These are phyloP conservation scores for Phytomonas sp. DNA, from an alignment of 208 protist genomes.

Conservation along the genomic window DNA sequence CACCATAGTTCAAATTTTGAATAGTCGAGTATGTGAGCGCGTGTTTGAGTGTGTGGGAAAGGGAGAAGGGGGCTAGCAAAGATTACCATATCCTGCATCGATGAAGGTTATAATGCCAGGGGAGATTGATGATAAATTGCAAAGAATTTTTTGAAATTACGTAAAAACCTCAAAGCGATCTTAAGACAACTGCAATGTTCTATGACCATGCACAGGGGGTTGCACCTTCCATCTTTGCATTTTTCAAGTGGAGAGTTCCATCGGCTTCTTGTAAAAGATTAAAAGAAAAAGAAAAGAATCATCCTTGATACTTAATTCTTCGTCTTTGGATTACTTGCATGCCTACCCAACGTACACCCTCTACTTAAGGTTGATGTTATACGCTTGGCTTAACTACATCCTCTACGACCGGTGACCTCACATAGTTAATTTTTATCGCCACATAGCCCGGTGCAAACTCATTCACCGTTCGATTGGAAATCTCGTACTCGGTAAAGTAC, in stretches of 20 bases:
- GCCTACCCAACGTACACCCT: neutral
- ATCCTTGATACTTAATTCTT: neutral
- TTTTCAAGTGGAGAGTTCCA: too few relatives aligned
- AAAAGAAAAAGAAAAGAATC: neutral
- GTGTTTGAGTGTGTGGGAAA: too few relatives aligned
- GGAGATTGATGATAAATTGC: neutral
- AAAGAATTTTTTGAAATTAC: neutral
- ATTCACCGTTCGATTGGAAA: constrained; percentile 64
- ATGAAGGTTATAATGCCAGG: neutral
- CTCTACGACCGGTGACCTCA: constrained; percentile 21
- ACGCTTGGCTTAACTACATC: constrained; percentile 3
- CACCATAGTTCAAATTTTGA: neutral
- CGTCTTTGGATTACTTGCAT: constrained; percentile 6
- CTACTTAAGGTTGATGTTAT: neutral
- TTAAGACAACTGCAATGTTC: too few relatives aligned
- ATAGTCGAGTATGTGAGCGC: neutral
- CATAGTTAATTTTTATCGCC: constrained; percentile 83
- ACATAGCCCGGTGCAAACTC: constrained; percentile 77
- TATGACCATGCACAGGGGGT: neutral
- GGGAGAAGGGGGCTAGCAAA: neutral
- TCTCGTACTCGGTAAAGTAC: constrained; percentile 58
- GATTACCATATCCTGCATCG: neutral
- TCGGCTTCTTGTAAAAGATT: neutral
- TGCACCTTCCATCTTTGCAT: too few relatives aligned
- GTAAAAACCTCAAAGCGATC: neutral